These are phyloP conservation scores for Pseudopyricularia javanii DNA, from an alignment of 2,329 filamentous ascomycete species.

Conservation along the genomic window DNA sequence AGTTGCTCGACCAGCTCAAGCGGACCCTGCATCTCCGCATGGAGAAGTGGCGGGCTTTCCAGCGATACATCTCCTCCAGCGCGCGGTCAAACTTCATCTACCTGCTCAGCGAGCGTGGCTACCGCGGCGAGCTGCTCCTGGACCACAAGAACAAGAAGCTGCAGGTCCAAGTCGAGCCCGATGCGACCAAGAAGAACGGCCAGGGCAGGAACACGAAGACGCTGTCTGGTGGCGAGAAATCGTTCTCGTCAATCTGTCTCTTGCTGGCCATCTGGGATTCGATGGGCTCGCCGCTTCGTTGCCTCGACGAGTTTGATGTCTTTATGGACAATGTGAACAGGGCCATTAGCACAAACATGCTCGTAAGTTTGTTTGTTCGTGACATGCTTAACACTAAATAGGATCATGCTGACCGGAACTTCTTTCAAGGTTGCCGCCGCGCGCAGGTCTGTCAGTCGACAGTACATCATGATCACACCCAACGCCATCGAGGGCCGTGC, in stretches of 20 bases:
- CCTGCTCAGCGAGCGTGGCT: conserved; percentile 78
- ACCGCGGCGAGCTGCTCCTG: conserved; percentile 68
- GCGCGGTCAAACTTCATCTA: conserved; percentile 81
- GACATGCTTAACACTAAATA: neutral
- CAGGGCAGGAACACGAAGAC: conserved; percentile 79
- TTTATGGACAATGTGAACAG: conserved; percentile 99
- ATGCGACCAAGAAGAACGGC: conserved; percentile 55
- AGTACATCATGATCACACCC: conserved; percentile 94
- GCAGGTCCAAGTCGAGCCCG: conserved; percentile 63
- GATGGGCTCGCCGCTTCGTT: conserved; percentile 90
- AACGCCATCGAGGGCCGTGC: conserved; percentile 61
- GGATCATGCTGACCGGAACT: neutral
- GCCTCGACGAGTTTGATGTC: conserved; percentile 95
- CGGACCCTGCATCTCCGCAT: conserved; percentile 57
- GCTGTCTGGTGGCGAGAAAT: conserved; percentile 91
- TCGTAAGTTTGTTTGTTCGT: conserved; percentile 42
- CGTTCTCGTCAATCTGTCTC: conserved; percentile 92
- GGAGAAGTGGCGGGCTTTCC: conserved; percentile 68
- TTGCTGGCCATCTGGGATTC: conserved; percentile 92
- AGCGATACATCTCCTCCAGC: conserved; percentile 71
- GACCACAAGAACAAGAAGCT: conserved; percentile 66
- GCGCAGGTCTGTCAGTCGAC: conserved; percentile 72
- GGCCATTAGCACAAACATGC: conserved; percentile 84
- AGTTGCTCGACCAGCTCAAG: conserved; percentile 31
- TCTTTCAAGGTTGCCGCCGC: conserved; percentile 61